Evolutionary conservation across 805 yeast species (phyloP).

Genomic region (Candida broadrunensis): DNA sequence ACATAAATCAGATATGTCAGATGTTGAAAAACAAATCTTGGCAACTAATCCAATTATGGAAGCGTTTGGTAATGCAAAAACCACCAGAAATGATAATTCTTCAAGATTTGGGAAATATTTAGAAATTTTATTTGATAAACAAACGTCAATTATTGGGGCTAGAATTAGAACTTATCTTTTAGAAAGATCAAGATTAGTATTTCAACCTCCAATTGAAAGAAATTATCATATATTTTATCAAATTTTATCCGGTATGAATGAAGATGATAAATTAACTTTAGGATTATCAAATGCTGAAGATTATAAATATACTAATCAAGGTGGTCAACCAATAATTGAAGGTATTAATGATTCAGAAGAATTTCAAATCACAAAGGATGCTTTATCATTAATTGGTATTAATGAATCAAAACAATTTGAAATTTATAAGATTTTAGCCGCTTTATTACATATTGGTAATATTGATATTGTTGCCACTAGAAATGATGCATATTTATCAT

Average conservation of each 20-base stretch:
- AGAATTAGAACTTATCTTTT: constrained; percentile 87
- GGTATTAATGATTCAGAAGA: constrained; percentile 84
- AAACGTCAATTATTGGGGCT: constrained; percentile 87
- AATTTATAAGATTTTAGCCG: constrained; percentile 80
- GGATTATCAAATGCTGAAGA: constrained; percentile 64
- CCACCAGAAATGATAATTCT: constrained; percentile 95
- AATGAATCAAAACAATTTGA: constrained; percentile 53
- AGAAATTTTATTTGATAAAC: constrained; percentile 78
- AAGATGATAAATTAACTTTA: constrained; percentile 52
- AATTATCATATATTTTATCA: constrained; percentile 96
- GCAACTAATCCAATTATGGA: constrained; percentile 98
- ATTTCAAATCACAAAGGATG: constrained; percentile 70
- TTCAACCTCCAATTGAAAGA: constrained; percentile 87
- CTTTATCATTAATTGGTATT: constrained; percentile 79
- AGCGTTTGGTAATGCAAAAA: constrained; percentile 97
- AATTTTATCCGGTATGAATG: constrained; percentile 67
- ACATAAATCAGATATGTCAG: constrained; percentile 66
- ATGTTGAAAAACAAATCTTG: constrained; percentile 87
- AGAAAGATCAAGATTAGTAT: constrained; percentile 91
- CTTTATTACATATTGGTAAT: constrained; percentile 89
- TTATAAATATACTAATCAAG: constrained; percentile 84
- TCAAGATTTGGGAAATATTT: constrained; percentile 96
- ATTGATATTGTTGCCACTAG: constrained; percentile 82
- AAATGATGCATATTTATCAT: constrained; percentile 72
- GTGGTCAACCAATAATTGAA: constrained; percentile 67